phyloP scores from a whole-genome alignment of 257 asterid species.

The Jasminum sambac region DNA sequence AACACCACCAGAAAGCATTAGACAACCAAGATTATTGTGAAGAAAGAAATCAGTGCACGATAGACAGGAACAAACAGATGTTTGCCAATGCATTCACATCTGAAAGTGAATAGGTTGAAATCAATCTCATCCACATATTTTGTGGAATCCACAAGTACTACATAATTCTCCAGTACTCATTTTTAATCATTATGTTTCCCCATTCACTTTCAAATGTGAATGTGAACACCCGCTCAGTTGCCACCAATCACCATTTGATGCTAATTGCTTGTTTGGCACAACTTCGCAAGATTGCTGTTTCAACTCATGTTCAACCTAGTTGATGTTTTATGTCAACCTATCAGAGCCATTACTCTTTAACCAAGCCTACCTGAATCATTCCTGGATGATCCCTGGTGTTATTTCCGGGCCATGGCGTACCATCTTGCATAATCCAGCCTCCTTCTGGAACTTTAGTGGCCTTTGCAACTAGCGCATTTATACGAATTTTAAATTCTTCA shows the following conservation, averaged over 20 bases:
- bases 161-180: too few species aligned
- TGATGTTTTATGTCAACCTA: not conserved
- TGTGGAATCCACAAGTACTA: too few species aligned
- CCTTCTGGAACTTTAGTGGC: conserved; percentile 93
- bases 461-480: conserved; percentile 82
- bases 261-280: not conserved
- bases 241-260: not conserved
- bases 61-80: not conserved
- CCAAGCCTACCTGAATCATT: conserved; percentile 79
- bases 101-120: too few species aligned
- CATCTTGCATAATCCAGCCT: conserved; percentile 99
- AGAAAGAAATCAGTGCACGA: conserved; percentile 11
- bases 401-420: conserved; percentile 99
- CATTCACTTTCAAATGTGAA: too few species aligned
- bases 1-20: conserved; percentile 15
- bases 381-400: conserved; percentile 98
- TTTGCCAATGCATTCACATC: too few species aligned
- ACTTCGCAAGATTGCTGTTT: too few species aligned
- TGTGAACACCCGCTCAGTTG: not conserved
- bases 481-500: conserved; percentile 88
- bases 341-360: conserved; percentile 5
- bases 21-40: not conserved
- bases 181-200: too few species aligned
- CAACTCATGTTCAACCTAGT: not conserved
- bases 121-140: too few species aligned